phyloP scores from a whole-genome alignment of 2,329 filamentous ascomycete species.

The Coniella vitis region DNA sequence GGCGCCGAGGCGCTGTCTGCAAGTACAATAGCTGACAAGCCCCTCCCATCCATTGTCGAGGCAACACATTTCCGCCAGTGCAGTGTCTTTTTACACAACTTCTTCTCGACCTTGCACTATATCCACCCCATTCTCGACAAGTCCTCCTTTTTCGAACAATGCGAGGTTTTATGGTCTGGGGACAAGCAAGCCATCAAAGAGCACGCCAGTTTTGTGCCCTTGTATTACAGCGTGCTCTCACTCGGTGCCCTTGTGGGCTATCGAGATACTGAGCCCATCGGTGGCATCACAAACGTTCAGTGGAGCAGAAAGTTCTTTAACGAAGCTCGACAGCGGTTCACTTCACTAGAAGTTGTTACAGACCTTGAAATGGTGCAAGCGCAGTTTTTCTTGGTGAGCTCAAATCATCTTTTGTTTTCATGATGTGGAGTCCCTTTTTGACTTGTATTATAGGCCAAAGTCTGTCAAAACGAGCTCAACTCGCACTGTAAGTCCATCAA shows the following conservation, averaged over 20 bases:
- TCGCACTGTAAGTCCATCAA: constrained; percentile 31
- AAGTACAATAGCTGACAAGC: constrained; percentile 3
- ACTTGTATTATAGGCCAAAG: constrained; percentile 30
- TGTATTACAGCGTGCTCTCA: constrained; percentile 40
- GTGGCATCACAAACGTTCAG: constrained; percentile 36
- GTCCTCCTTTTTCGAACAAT: constrained; percentile 33
- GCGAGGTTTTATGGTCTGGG: constrained; percentile 35
- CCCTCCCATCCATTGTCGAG: constrained; percentile 3
- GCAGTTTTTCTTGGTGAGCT: constrained; percentile 36
- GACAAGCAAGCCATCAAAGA: constrained; percentile 19
- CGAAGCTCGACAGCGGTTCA: constrained; percentile 32
- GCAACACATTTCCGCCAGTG: constrained; percentile 34
- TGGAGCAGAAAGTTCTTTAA: constrained; percentile 41
- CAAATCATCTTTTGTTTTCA: neutral
- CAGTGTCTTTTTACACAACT: constrained; percentile 37
- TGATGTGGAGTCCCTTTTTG: neutral
- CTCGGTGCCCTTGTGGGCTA: constrained; percentile 38
- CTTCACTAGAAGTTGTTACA: constrained; percentile 34
- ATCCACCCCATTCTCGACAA: constrained; percentile 29
- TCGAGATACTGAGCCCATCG: constrained; percentile 34
- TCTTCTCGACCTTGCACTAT: constrained; percentile 41
- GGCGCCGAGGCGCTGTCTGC: neutral
- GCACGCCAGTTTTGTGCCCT: constrained; percentile 33
- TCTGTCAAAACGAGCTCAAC: constrained; percentile 43
- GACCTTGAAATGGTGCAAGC: constrained; percentile 42